Base-by-base conservation (phyloP, 1,284 basidiomycete species). In the Tetrapyrgos nigripes region DNA sequence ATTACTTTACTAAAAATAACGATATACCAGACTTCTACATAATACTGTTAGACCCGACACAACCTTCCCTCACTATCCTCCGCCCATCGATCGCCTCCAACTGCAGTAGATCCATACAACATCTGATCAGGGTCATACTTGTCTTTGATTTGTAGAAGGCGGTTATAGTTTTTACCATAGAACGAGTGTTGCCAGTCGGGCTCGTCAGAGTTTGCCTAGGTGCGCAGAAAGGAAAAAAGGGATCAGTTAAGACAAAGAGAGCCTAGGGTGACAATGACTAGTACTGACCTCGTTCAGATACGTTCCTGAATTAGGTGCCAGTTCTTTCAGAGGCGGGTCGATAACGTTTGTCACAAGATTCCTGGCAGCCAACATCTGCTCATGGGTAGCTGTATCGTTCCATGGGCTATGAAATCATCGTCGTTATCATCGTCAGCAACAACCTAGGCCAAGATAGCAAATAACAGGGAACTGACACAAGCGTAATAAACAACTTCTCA, bases 51-150 rank as follows among this genome's bases (percentile, higher is more conserved):
- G n/a, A n/a, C 31, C 27, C 45, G 43, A 47, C 66, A 68, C 23
- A 68, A 49, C 21, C 66, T 63, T 3, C 63, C 67, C 24, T 63
- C 62, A 6, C 53, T 51, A 4, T 19, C 48, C 33, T 62, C 63
- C 3, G 45, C 57, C 68, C 66, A 69, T 14, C 65, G 50, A 45
- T 69, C 68, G 3, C 68, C 63, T 24, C 68, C 68, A 3, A 69
- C 68, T 17, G 63, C 57, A 3, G 58, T 67, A 19, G 58, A 50
- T 17, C 62, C 68, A 51, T 66, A 67, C 19, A 70, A 46, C 2
- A 67, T 17, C 19, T 70, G 64, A 14, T 61, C 61, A 3, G 67
- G 68, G 58, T 70, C 68, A 27, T 58, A 68, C 26, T 59, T 63
- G 23, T 67, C 61, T 33, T 70, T 70, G 27, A 70, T 65, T 3